Evolutionary conservation across 768 basidiomycete species (phyloP), one percentile per base, ranked within the genome.

Genomic region (Podaxis sp.): DNA sequence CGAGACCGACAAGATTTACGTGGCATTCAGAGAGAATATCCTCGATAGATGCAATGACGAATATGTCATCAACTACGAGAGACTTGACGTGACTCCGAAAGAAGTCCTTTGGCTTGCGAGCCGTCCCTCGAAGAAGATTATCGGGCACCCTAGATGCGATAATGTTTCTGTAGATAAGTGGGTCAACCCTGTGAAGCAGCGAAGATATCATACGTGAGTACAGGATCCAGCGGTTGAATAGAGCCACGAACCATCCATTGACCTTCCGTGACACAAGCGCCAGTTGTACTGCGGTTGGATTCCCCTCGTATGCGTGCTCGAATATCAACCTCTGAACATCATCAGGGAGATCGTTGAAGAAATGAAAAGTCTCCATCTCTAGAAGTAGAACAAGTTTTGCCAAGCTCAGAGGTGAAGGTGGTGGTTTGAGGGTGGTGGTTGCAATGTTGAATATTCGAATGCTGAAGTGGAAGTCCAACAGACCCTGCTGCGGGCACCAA

Each of bases 221-320:
- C 17, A 19, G 19, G n/a, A 7, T 46, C 44, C 15, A 46, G 8
- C 5, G 3, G 7, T 5, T 46, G 44, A 33, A 8, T 3, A 5
- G 6, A 13, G 6, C 26, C 8, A 42, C 59, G 3, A 17, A 61
- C 59, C 52, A 61, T 44, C 26, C 9, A 7, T 53, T 53, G 28
- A 60, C 59, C 40, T 61, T 52, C 19, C 52, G 1, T 8, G 59
- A 61, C 15, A 61, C 52, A 13, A 61, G 59, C 6, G 59, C 46
- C 19, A 61, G 30, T 6, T 13, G n/a, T 13, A 33, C 19, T 48
- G 19, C 24, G 12, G 42, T 52, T 46, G 61, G 26, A 19, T 15
- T 55, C 2, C 28, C 24, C 13, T 48, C 30, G 17, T 36, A 56
- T 9, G 53, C 61, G 13, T 48, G 30, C 30, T 55, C 53, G 19